Base-by-base conservation (phyloP, 345 rosid genomes). In the Pistacia atlantica region DNA sequence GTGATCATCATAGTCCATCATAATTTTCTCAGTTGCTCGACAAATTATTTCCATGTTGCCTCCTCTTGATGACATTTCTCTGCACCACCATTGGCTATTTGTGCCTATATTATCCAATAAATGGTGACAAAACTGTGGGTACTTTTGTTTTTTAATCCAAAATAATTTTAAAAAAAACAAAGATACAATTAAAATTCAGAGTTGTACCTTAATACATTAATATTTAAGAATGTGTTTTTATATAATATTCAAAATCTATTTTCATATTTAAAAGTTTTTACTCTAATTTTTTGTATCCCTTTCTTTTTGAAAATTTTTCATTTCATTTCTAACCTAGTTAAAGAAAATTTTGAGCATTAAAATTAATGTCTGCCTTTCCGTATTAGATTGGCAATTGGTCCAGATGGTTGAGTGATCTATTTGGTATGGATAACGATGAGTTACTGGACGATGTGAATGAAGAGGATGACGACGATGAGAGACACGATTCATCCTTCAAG, bases 321-420 rank as follows among this genome's bases (percentile, higher is more conserved):
- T 42, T 42, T 0, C 46, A 42, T 8, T 42, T 42, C 46, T 42
- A 42, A 42, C 46, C 46, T 42, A 42, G 46, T 42, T 42, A 42
- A 42, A 42, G 6, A 42, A 42, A 42, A 42, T 5, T 5, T 42
- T 1, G 9, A 65, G 60, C 65, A 37, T 59, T 60, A 13, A 48
- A 20, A 46, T 17, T 46, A 20, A 28, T 28, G 14, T 45, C 20
- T 18, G 65, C 75, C 16, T 35, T 48, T 12, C 11, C 61, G 57
- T 80, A 37, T 72, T 90, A 95, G 97, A 90, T 92, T 79, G 98
- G 99, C 64, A 93, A 93, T 92, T 95, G 97, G 97, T 93, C 98
- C 2, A 89, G 98, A 83, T 95, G 97, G 98, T 89, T 93, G 75
- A 87, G 90, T 58, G 96, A 95, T 83, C 80, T 92, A 31, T 95